Evolutionary conservation across 352 stramenopile genomes (phyloP).

Genomic region (Phytophthora ramorum): DNA sequence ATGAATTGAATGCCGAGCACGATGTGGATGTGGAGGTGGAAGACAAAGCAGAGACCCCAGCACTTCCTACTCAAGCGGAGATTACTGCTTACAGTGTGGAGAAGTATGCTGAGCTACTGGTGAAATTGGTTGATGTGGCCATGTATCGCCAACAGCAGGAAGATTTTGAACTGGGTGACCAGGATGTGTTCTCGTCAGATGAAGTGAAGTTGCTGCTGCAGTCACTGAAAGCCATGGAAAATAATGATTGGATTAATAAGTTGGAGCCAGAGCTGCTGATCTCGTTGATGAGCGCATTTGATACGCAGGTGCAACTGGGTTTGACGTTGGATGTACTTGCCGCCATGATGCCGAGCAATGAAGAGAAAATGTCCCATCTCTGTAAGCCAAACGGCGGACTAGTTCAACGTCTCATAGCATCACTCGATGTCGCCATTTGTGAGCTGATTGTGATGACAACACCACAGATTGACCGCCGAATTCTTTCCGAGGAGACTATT

Average conservation of each 20-base stretch:
- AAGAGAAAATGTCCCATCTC: constrained; percentile 4
- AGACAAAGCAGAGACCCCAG: constrained; percentile 31
- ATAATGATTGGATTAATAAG: constrained; percentile 64
- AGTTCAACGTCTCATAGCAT: constrained; percentile 27
- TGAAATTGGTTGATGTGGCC: constrained; percentile 47
- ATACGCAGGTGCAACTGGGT: constrained; percentile 73
- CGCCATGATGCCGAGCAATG: constrained; percentile 38
- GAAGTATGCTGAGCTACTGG: constrained; percentile 69
- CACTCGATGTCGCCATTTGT: constrained; percentile 76
- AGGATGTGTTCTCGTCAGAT: constrained; percentile 52
- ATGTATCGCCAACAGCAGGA: constrained; percentile 42
- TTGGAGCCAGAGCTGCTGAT: constrained; percentile 65
- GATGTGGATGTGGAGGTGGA: constrained; percentile 19
- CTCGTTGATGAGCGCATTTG: constrained; percentile 56
- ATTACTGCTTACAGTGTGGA: constrained; percentile 62
- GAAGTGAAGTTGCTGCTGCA: constrained; percentile 77
- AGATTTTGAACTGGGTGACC: constrained; percentile 31
- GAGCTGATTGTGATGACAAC: constrained; percentile 80
- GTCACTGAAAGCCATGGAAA: constrained; percentile 72
- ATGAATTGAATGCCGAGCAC: constrained; percentile 27
- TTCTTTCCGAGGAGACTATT: constrained; percentile 86
- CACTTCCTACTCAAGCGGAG: constrained; percentile 60
- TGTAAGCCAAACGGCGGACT: constrained; percentile 21
- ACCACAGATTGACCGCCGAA: constrained; percentile 65
- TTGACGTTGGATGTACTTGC: constrained; percentile 67